These are phyloP conservation scores for Gracilariopsis chorda DNA, from an alignment of 23 red algal species.

Conservation along the genomic window DNA sequence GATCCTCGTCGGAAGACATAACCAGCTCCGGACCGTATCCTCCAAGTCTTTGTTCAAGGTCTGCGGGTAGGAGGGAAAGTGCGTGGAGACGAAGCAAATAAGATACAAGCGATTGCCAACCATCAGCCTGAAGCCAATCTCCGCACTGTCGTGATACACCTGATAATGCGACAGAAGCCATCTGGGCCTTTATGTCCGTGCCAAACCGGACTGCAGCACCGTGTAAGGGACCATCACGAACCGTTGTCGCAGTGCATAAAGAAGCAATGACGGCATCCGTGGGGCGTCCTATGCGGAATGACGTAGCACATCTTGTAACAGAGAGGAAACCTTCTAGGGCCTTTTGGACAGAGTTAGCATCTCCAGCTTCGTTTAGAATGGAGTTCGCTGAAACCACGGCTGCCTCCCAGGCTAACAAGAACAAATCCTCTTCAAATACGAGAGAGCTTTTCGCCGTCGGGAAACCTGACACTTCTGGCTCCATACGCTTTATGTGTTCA, in stretches of 20 bases:
- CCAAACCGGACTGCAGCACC: constrained; percentile 77
- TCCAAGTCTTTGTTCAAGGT: constrained; percentile 60
- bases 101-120: constrained; percentile 67
- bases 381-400: constrained; percentile 60
- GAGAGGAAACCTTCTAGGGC: constrained; percentile 72
- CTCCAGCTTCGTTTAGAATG: constrained; percentile 60
- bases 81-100: constrained; percentile 71
- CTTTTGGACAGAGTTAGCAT: constrained; percentile 72
- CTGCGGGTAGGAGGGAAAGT: constrained; percentile 55
- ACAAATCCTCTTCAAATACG: constrained; percentile 71
- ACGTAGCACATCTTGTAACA: constrained; percentile 61
- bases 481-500: constrained; percentile 56
- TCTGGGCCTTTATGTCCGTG: constrained; percentile 81
- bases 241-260: constrained; percentile 47
- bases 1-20: background rate
- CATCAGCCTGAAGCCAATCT: constrained; percentile 66
- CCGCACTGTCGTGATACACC: constrained; percentile 80
- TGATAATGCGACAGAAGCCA: constrained; percentile 83
- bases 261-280: constrained; percentile 73
- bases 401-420: constrained; percentile 71
- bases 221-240: constrained; percentile 64
- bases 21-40: constrained; percentile 66
- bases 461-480: constrained; percentile 2
- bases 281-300: constrained; percentile 47
- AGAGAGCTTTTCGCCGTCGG: constrained; percentile 18